Conservation (phyloP, 257 asterid genomes). For the Scutellaria baicalensis region DNA sequence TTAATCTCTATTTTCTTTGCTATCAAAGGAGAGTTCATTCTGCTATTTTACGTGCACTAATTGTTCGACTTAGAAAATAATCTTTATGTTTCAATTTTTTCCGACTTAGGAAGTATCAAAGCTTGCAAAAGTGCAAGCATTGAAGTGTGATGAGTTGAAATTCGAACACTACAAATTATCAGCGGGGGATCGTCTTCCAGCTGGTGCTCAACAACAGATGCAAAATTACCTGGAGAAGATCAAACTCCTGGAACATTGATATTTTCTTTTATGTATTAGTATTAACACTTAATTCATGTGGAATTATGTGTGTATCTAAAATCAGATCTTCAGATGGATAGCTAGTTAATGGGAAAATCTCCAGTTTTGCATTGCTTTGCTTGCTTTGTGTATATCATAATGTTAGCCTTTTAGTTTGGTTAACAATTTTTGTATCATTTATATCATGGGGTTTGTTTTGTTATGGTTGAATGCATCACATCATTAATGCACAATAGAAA, state of each 20-base stretch:
- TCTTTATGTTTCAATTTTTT: background rate
- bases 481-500: too few relatives aligned
- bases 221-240: constrained; percentile 67
- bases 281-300: background rate
- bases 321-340: background rate
- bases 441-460: background rate
- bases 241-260: constrained; percentile 58
- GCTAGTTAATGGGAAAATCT: background rate
- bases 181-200: constrained; percentile 42
- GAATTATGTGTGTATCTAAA: background rate
- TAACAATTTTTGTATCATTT: background rate
- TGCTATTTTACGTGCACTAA: background rate
- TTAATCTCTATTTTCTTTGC: background rate
- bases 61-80: background rate
- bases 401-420: background rate
- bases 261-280: background rate
- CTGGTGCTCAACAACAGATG: constrained; percentile 50
- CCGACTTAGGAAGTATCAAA: constrained; percentile 54
- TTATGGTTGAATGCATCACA: background rate
- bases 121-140: constrained; percentile 81
- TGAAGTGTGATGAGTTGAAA: constrained; percentile 74
- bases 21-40: background rate
- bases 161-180: constrained; percentile 63
- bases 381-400: background rate
- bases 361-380: background rate